phyloP scores from a whole-genome alignment of 2,329 filamentous ascomycete genomes.

The Xylaria sp. region DNA sequence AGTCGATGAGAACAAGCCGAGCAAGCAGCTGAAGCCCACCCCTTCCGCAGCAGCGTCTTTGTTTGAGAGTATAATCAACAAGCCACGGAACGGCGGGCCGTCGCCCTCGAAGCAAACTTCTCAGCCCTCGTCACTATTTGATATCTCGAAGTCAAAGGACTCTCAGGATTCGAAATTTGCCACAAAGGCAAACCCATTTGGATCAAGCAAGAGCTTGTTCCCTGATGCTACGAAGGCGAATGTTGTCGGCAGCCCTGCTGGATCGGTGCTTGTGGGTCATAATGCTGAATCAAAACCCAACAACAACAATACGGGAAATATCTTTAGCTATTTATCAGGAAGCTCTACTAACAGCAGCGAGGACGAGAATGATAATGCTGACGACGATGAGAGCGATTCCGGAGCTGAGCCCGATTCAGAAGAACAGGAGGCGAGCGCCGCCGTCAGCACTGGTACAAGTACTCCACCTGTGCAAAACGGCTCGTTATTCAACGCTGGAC shows the following conservation, averaged over 20 bases:
- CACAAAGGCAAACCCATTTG: conserved; percentile 46
- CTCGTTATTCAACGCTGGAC: conserved; percentile 49
- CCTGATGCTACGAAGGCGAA: conserved; percentile 55
- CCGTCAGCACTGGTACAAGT: conserved; percentile 55
- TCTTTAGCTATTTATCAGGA: conserved; percentile 70
- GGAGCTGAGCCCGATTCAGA: conserved; percentile 58
- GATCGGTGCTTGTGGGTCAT: conserved; percentile 45
- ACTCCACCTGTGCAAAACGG: conserved; percentile 54
- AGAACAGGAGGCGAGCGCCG: conserved; percentile 57
- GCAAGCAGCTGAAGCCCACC: conserved; percentile 63
- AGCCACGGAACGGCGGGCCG: conserved; percentile 51
- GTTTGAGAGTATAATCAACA: conserved; percentile 68
- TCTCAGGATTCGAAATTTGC: conserved; percentile 49
- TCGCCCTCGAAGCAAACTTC: conserved; percentile 45
- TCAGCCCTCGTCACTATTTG: conserved; percentile 37
- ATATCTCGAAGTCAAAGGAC: conserved; percentile 39
- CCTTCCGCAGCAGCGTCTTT: conserved; percentile 66
- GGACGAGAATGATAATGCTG: conserved; percentile 57
- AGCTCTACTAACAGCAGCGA: conserved; percentile 67
- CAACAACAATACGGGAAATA: conserved; percentile 56
- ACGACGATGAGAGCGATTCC: conserved; percentile 60
- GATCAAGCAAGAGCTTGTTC: conserved; percentile 53
- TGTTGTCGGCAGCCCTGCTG: conserved; percentile 30
- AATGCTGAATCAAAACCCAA: conserved; percentile 44
- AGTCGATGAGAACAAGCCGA: conserved; percentile 59